A percentile compares a stretch with the other conserved stretches of the same genome.
Evolutionary conservation across 768 basidiomycete genomes (phyloP).

Genomic region (Pleurotus platypus): DNA sequence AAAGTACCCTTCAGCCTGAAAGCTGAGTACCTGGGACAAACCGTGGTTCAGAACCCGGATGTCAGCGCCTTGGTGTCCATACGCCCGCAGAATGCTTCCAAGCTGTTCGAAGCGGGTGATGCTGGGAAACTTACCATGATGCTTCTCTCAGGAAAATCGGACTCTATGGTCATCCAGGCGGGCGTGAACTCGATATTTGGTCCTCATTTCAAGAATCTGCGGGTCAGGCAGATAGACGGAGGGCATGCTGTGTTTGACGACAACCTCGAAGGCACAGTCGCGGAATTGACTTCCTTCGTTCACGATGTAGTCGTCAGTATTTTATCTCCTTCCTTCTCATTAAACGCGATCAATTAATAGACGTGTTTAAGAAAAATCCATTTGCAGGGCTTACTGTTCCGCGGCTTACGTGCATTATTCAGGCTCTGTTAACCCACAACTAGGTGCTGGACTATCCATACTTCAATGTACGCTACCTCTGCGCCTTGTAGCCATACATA

Average conservation of each 20-base stretch:
- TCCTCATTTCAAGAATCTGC: conserved; percentile 8
- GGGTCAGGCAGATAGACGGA: conserved; percentile 10
- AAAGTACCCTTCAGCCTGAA: conserved; percentile 19
- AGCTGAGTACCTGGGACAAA: conserved; percentile 20
- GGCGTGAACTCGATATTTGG: not conserved
- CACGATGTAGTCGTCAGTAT: not conserved
- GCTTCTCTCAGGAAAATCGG: conserved; percentile 11
- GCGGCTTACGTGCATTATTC: too few relatives aligned
- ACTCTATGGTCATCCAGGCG: not conserved
- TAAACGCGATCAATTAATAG: too few relatives aligned
- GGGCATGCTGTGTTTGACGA: conserved; percentile 31
- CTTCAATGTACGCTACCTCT: too few relatives aligned
- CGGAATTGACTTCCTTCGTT: conserved; percentile 7
- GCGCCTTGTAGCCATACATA: too few relatives aligned
- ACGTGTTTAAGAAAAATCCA: too few relatives aligned
- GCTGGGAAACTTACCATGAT: conserved; percentile 23
- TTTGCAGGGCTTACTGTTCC: too few relatives aligned
- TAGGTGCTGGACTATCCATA: too few relatives aligned
- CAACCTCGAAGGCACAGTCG: conserved; percentile 20
- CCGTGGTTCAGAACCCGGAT: conserved; percentile 16
- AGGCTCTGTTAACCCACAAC: too few relatives aligned
- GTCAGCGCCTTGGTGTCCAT: conserved; percentile 16
- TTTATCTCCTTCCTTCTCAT: too few relatives aligned
- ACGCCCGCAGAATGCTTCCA: conserved; percentile 22
- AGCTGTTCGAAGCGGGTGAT: conserved; percentile 20